These are phyloP conservation scores for Penicillium desertorum DNA, from an alignment of 495 filamentous ascomycete genomes.

Conservation along the genomic window DNA sequence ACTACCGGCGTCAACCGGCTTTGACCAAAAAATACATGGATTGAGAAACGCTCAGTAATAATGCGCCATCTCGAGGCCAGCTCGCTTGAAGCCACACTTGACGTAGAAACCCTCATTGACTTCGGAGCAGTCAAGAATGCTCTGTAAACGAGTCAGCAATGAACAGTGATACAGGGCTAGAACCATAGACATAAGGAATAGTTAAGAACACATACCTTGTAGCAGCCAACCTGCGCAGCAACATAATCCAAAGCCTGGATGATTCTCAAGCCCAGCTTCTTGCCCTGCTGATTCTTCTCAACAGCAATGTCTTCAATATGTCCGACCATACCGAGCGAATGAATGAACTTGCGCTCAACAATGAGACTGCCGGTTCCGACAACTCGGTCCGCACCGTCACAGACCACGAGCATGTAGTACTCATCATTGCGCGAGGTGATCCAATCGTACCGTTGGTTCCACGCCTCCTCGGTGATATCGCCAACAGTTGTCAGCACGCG, in stretches of 20 bases:
- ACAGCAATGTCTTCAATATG: slow-evolving; percentile 99
- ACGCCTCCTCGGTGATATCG: slow-evolving; percentile 73
- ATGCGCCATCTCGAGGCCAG: slow-evolving; percentile 95
- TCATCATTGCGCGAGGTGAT: slow-evolving; percentile 73
- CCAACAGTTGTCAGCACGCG: slow-evolving; percentile 91
- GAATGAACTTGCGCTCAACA: slow-evolving; percentile 63
- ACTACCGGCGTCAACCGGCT: background rate
- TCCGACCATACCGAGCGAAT: slow-evolving; percentile 62
- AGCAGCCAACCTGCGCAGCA: slow-evolving; percentile 81
- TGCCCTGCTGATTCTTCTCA: slow-evolving; percentile 88
- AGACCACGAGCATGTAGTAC: slow-evolving; percentile 83
- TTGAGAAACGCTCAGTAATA: slow-evolving; percentile 61
- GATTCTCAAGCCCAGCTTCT: slow-evolving; percentile 88
- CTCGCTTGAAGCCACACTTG: slow-evolving; percentile 94
- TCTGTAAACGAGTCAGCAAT: slow-evolving; percentile 37
- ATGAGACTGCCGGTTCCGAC: slow-evolving; percentile 88
- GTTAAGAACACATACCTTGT: slow-evolving; percentile 66
- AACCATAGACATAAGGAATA: slow-evolving; percentile 3
- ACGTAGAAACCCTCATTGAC: slow-evolving; percentile 97
- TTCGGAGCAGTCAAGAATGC: slow-evolving; percentile 74
- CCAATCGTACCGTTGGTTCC: slow-evolving; percentile 79
- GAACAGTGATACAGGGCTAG: background rate
- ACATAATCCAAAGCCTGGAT: slow-evolving; percentile 93
- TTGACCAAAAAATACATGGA: slow-evolving; percentile 8
- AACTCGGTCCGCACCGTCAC: slow-evolving; percentile 65